Evolutionary conservation across 2,329 filamentous ascomycete species (phyloP), one percentile per base, ranked within the genome.

Genomic region (Fulvia fulva): DNA sequence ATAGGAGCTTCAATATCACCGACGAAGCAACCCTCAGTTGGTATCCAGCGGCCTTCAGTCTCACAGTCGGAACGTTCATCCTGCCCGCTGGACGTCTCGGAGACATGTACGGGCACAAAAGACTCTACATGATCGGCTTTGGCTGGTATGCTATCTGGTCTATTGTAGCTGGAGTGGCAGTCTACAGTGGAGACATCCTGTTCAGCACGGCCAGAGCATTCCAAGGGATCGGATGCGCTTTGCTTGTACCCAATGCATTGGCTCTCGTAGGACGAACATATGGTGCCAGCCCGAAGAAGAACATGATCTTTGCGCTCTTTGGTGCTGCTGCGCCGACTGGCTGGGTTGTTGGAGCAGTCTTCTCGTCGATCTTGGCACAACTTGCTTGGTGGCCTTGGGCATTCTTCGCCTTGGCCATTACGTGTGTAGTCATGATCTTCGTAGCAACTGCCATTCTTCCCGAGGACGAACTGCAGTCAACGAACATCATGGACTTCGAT

Each of bases 41-140:
- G 75, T 71, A 75, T 21, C 70, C 75, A 43, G 75, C 75, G 4
- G 74, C 67, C 12, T 78, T 75, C 68, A 67, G 65, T 51, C 64
- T 77, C 37, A 76, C 74, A 1, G 72, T 76, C 19, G 75, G 75
- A 28, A 76, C 74, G 4, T 76, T 76, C 62, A 77, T 77, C 57
- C 70, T 77, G 23, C 72, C 75, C 19, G 71, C 73, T n/a, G 75
- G 75, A 9, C 68, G 74, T 21, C 61, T 76, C 3, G 75, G 75
- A 16, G 75, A 77, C 53, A 72, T 75, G 21, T 67, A 75, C 44
- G 75, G 75, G 32, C 71, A 77, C 66, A 74, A 74, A 59, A 67
- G 67, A 8, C 62, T 76, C 46, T 71, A 74, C 52, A 64, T 69
- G 25, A 64, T 76, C 49, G 75, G 74, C 1, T 76, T 70, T 52